Conservation (phyloP, 129 eudicot species). For the Lonicera japonica region DNA sequence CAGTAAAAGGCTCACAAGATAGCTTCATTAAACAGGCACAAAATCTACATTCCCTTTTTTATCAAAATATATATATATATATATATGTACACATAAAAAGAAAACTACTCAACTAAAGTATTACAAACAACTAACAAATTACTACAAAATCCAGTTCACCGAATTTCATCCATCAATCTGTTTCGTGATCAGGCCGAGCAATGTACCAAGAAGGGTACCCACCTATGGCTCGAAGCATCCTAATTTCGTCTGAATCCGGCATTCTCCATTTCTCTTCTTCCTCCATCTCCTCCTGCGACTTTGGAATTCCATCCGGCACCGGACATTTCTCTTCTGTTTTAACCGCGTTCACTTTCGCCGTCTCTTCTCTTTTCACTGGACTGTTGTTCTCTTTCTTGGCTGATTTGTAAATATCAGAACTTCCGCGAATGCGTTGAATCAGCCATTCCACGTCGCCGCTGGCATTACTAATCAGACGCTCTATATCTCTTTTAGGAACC, state of each 20-base stretch:
- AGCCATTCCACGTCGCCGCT: conserved; percentile 31
- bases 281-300: conserved; percentile 39
- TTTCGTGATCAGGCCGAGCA: conserved; percentile 42
- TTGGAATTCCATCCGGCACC: conserved; percentile 58
- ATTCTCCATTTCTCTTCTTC: conserved; percentile 53
- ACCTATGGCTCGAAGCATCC: conserved; percentile 44
- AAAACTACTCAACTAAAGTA: too few species aligned
- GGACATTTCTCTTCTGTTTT: conserved; percentile 11
- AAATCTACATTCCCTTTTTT: too few species aligned
- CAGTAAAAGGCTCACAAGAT: too few species aligned
- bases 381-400: conserved; percentile 14
- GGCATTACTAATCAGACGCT: conserved; percentile 33
- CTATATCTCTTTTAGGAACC: conserved; percentile 40
- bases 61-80: too few species aligned
- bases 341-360: not conserved
- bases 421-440: conserved; percentile 33
- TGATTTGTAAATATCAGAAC: conserved; percentile 31
- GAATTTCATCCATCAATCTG: conserved; percentile 17
- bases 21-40: too few species aligned
- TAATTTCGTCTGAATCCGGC: conserved; percentile 48
- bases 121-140: too few species aligned
- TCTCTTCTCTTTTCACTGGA: not conserved
- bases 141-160: not conserved
- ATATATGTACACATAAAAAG: not conserved
- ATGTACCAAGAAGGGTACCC: conserved; percentile 46